These are phyloP conservation scores for Eutrema salsugineum DNA, from an alignment of 441 rosid genomes.

Conservation along the genomic window DNA sequence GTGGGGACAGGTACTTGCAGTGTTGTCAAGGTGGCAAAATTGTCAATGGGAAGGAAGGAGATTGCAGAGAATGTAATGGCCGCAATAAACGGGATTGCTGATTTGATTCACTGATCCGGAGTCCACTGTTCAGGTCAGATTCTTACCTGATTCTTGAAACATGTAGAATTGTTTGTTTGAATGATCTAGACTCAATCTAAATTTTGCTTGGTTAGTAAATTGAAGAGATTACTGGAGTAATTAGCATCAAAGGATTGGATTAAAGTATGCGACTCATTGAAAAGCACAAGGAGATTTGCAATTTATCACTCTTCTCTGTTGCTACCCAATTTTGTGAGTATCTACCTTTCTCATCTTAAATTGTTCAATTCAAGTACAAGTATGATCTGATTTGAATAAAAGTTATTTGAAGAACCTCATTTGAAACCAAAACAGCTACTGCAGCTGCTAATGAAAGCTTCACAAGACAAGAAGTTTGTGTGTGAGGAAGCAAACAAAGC, in stretches of 20 bases:
- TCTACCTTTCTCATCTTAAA: not conserved
- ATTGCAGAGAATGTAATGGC: slow-evolving; percentile 59
- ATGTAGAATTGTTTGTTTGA: too few relatives aligned
- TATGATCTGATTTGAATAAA: slow-evolving; percentile 52
- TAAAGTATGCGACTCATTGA: slow-evolving; percentile 62
- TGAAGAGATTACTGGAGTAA: slow-evolving; percentile 57
- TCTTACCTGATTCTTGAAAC: too few relatives aligned
- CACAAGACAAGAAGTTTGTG: slow-evolving; percentile 92
- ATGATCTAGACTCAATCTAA: too few relatives aligned
- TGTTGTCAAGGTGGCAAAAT: slow-evolving; percentile 65
- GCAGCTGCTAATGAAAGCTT: slow-evolving; percentile 87
- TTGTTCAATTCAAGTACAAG: not conserved
- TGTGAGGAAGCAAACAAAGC: slow-evolving; percentile 91
- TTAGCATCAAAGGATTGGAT: slow-evolving; percentile 84
- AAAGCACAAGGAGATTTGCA: slow-evolving; percentile 61
- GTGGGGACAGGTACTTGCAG: slow-evolving; percentile 88
- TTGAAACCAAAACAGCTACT: slow-evolving; percentile 62
- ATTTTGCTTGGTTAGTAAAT: not conserved
- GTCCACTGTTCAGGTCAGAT: too few relatives aligned
- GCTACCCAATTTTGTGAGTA: slow-evolving; percentile 64
- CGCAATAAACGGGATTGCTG: slow-evolving; percentile 57
- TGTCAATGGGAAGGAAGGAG: slow-evolving; percentile 55
- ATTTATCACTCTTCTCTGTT: slow-evolving; percentile 60
- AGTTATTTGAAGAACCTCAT: slow-evolving; percentile 41
- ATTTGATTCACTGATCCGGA: too few relatives aligned